These are phyloP conservation scores for Didymella pomorum DNA, from an alignment of 2,329 filamentous ascomycete species.

Conservation along the genomic window DNA sequence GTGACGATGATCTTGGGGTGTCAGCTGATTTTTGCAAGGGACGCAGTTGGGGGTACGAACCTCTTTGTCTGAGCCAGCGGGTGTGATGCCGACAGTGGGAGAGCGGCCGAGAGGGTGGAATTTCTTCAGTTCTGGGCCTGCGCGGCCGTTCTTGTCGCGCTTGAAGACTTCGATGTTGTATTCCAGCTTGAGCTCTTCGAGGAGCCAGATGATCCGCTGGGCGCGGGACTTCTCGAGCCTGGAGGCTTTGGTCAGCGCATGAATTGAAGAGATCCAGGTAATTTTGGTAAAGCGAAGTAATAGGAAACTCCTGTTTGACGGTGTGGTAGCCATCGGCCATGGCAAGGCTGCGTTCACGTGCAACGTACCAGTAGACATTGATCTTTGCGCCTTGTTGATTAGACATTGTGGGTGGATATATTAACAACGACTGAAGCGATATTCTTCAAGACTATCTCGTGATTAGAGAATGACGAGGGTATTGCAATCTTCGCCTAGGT, in stretches of 20 bases:
- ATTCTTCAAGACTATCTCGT: neutral
- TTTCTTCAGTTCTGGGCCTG: constrained; percentile 77
- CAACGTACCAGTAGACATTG: constrained; percentile 47
- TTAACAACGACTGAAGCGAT: too few relatives aligned
- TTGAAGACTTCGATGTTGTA: constrained; percentile 85
- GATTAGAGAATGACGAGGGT: neutral
- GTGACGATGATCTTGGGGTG: constrained; percentile 66
- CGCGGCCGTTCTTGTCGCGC: constrained; percentile 69
- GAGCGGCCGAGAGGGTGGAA: constrained; percentile 89
- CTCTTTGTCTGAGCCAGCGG: constrained; percentile 56
- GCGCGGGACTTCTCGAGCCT: constrained; percentile 87
- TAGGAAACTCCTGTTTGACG: neutral
- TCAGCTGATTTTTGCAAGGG: constrained; percentile 3
- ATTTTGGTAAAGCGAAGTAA: neutral
- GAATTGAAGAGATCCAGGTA: neutral
- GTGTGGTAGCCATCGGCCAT: neutral
- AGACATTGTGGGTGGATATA: constrained; percentile 19
- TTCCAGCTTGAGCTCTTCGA: constrained; percentile 80
- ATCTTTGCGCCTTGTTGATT: constrained; percentile 47
- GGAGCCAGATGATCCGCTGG: constrained; percentile 84
- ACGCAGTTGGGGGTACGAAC: neutral
- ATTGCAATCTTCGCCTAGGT: neutral
- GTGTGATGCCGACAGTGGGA: constrained; percentile 74
- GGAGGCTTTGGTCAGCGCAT: neutral
- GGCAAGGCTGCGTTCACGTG: constrained; percentile 10